Conservation (phyloP, 2,329 filamentous ascomycete species). For the Lachnellula arida region DNA sequence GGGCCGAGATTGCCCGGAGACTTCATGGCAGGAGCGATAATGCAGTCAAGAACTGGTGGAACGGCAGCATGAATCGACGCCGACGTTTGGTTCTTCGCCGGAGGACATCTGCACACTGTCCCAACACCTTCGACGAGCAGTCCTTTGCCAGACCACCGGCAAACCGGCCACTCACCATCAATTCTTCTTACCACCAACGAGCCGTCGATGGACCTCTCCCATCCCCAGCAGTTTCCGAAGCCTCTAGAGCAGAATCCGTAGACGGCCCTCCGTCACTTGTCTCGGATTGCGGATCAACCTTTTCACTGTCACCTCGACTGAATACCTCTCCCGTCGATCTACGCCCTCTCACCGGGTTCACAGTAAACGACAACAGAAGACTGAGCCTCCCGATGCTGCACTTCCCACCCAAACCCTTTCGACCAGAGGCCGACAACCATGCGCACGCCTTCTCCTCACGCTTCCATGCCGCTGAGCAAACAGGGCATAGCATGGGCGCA, state of each 20-base stretch:
- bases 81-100: slow-evolving; percentile 34
- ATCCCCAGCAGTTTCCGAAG: slow-evolving; percentile 60
- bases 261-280: slow-evolving; percentile 64
- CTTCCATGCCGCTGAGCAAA: slow-evolving; percentile 17
- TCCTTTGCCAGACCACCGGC: slow-evolving; percentile 25
- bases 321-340: slow-evolving; percentile 30
- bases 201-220: slow-evolving; percentile 53
- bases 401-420: slow-evolving; percentile 20
- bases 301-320: slow-evolving; percentile 51
- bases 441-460: slow-evolving; percentile 19
- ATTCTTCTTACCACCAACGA: slow-evolving; percentile 32
- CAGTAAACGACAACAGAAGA: slow-evolving; percentile 19
- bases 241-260: slow-evolving; percentile 51
- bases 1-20: slow-evolving; percentile 85
- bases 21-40: slow-evolving; percentile 88
- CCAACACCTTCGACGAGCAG: slow-evolving; percentile 28
- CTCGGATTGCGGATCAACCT: slow-evolving; percentile 62
- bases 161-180: slow-evolving; percentile 17
- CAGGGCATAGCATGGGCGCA: slow-evolving; percentile 8
- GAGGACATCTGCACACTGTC: slow-evolving; percentile 23
- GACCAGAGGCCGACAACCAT: slow-evolving; percentile 23
- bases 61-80: slow-evolving; percentile 82
- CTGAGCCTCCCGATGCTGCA: slow-evolving; percentile 29
- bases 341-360: slow-evolving; percentile 24
- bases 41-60: slow-evolving; percentile 98